Base-by-base conservation (phyloP, 2,329 filamentous ascomycete genomes). In the Cytospora piceae region DNA sequence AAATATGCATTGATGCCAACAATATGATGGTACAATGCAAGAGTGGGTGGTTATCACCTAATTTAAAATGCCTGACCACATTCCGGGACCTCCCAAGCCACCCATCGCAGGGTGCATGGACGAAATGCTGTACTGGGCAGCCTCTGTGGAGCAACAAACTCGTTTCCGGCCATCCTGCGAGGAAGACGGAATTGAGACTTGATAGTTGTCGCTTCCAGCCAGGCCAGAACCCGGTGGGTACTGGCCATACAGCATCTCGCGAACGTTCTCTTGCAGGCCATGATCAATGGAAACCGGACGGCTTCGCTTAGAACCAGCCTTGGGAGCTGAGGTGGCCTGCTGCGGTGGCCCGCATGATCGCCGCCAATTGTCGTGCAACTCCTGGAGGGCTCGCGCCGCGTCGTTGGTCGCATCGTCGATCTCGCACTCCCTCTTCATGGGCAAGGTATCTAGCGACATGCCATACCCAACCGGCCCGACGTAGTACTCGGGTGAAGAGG, bases 61-160 rank as follows among this genome's bases (percentile, higher is more conserved):
- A 73, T 84, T 83, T 69, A 90, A 78, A 69, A 90, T 86, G 63
- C 83, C 85, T 66, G 85, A 81, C 88, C 88, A 90, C 86, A 90
- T 89, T 61, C 87, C 87, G 49, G 85, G 84, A 42, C 85, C 86
- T 53, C 81, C 81, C 37, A 82, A 76, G 56, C 77, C 83, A 66
- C 80, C 82, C 65, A 83, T 78, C 52, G 80, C 80, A 55, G 82
- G 78, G 70, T 86, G 83, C 53, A 83, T 74, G 27, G 78, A 74
- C 53, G 80, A 76, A 67, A 82, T 79, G 68, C 78, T 77, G 72
- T 83, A 83, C 51, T 78, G 76, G 24, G 80, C 79, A 63, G 82
- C 85, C 74, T 90, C 87, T 17, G 84, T 80, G 54, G 87, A 84
- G 77, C 87, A 90, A 78, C 89, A 90, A 46, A 90, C 81, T 71